Evolutionary conservation across 768 basidiomycete species (phyloP), one percentile per base, ranked within the genome.

Genomic region (Dendrothele bispora): DNA sequence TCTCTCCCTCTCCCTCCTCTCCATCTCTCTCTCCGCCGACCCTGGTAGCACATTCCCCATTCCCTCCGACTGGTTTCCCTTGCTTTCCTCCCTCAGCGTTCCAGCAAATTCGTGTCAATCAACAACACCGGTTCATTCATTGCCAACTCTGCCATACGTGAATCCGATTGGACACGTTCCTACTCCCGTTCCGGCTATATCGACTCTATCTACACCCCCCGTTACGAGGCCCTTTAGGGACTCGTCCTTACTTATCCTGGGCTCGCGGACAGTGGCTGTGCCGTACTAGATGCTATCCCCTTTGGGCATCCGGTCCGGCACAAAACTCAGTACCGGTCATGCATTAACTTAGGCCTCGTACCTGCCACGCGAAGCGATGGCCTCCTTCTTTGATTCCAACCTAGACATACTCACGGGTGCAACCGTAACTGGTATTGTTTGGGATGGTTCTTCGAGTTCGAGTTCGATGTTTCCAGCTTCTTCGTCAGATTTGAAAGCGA

Each of bases 171-270:
- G 70, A 82, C 79, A 18, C 76, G 82, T 39, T 81, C 79, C 4
- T 78, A 80, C 61, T 71, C 82, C 4, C 74, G 79, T 49, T 70
- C 77, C 1, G 77, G 71, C 5, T 80, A 80, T 62, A 74, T 79
- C 54, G 85, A 86, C 61, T 71, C 79, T 57, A 80, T 4, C 70
- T 85, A 1, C 79, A 79, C 83, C 0, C 75, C 80, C 18, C 77
- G 84, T 36, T 57, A 73, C 79, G 78, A 55, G 28, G 29, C 12
- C n/a, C n/a, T n/a, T n/a, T n/a, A n/a, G n/a, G n/a, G n/a, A n/a
- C n/a, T n/a, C n/a, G n/a, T n/a, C n/a, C n/a, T n/a, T n/a, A n/a
- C n/a, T n/a, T n/a, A n/a, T n/a, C n/a, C n/a, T n/a, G n/a, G n/a
- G n/a, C n/a, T n/a, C n/a, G n/a, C n/a, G n/a, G n/a, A n/a, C n/a